A percentile compares a stretch with the other conserved stretches of the same genome.
Conservation (phyloP, 2,329 filamentous ascomycete genomes). For the Colletotrichum phormii region DNA sequence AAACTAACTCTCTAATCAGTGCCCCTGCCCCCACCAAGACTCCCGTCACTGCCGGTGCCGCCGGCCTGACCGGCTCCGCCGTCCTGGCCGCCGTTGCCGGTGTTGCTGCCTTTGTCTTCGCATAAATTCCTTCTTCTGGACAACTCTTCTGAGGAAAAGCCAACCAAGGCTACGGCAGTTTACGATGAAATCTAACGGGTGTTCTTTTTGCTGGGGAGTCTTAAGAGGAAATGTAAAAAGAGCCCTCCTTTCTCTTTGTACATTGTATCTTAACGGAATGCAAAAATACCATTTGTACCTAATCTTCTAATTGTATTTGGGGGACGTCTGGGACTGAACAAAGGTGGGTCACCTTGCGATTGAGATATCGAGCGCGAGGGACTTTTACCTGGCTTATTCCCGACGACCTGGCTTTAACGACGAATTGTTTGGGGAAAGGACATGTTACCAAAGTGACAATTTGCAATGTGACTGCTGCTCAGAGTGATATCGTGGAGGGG, state of each 20-base stretch:
- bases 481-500: too few relatives aligned
- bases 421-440: conserved; percentile 30
- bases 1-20: conserved; percentile 38
- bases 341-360: background rate
- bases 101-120: conserved; percentile 64
- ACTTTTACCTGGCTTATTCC: background rate
- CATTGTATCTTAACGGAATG: conserved; percentile 40
- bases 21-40: conserved; percentile 44
- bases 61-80: conserved; percentile 64
- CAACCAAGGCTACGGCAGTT: conserved; percentile 54
- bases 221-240: conserved; percentile 47
- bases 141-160: conserved; percentile 51
- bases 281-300: conserved; percentile 51
- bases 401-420: conserved; percentile 35
- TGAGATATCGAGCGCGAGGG: conserved; percentile 15
- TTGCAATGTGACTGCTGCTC: background rate
- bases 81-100: conserved; percentile 66
- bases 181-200: conserved; percentile 48
- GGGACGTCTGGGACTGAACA: conserved; percentile 16
- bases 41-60: conserved; percentile 63
- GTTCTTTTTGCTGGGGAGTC: conserved; percentile 38
- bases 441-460: background rate
- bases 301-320: conserved; percentile 60
- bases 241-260: conserved; percentile 33
- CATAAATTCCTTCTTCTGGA: conserved; percentile 56